phyloP scores from a whole-genome alignment of 2,329 filamentous ascomycete species.

The Colletotrichum lupini region DNA sequence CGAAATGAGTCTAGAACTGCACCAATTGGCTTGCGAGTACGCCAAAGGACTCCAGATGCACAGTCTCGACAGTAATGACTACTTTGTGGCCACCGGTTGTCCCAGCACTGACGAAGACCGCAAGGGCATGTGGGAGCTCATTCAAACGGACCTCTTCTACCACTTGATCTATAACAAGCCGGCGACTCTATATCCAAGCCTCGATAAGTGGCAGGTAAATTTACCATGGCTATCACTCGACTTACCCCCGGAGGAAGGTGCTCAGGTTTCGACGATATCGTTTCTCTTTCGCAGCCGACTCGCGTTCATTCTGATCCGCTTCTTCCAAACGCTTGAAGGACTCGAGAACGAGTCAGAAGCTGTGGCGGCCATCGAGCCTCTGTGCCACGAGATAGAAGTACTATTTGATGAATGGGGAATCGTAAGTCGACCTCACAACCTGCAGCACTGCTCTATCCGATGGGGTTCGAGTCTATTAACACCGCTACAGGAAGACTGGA shows the following conservation, averaged over 20 bases:
- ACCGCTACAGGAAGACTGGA: constrained; percentile 40
- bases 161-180: constrained; percentile 46
- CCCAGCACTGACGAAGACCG: constrained; percentile 39
- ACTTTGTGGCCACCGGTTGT: constrained; percentile 8
- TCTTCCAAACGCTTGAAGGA: constrained; percentile 38
- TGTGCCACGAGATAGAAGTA: constrained; percentile 42
- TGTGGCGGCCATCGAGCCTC: constrained; percentile 18
- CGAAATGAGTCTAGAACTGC: constrained; percentile 44
- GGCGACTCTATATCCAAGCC: constrained; percentile 39
- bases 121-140: constrained; percentile 45
- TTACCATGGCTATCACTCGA: constrained; percentile 44
- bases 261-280: constrained; percentile 39
- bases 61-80: constrained; percentile 42
- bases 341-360: constrained; percentile 4
- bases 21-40: constrained; percentile 44
- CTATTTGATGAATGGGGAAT: constrained; percentile 44
- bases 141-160: constrained; percentile 47
- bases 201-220: constrained; percentile 45
- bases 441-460: not conserved
- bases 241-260: constrained; percentile 34
- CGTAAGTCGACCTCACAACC: constrained; percentile 34
- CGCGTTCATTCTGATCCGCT: constrained; percentile 43
- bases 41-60: constrained; percentile 45
- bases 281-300: constrained; percentile 45
- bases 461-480: not conserved